Base-by-base conservation (phyloP, 768 basidiomycete species). In the Leccinum longicurvipes region DNA sequence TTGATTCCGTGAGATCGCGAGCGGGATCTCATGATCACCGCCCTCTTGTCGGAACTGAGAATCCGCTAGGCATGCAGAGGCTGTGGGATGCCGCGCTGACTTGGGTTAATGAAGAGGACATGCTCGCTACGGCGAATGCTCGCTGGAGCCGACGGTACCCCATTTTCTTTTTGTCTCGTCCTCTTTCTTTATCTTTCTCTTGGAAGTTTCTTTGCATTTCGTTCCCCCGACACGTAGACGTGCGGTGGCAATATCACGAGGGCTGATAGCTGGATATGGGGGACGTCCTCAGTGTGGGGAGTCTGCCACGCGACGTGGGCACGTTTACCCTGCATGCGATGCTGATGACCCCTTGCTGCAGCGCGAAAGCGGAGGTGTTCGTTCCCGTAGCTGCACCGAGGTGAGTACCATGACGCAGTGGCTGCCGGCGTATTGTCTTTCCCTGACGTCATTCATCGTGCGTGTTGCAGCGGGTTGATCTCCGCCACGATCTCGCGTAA, bases 311-410 rank as follows among this genome's bases (percentile, higher is more conserved):
- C 54, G 62, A 60, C 23, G 0, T 21, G 14, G 39, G 55, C 63
- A 60, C 58, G 63, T 48, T 57, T 34, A 2, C 28, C 14, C 23
- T 49, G 41, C 47, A 41, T 52, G 59, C 41, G 55, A 60, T 14
- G 56, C 61, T 68, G 41, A 69, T 50, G 41, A 68, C 51, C 31
- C 47, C 46, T 53, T 29, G 32, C 31, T 59, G 53, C 75, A 91
- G 89, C 70, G 76, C 80, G 1, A 74, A 79, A 15, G 92, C 91
- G 17, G 93, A 96, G 70, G 94, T 97, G 24, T 96, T 95, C 72
- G 77, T 84, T 58, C 92, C 94, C 48, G 75, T 92, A 56, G 80
- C 87, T 32, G 89, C 90, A n/a, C 93, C 93, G 21, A 91, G 89
- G 90, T 89, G 61, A 63, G 82, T 68, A 50, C 6, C 28, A 66